Evolutionary conservation across 2,329 filamentous ascomycete species (phyloP).

Genomic region (Arachnomyces sp.): DNA sequence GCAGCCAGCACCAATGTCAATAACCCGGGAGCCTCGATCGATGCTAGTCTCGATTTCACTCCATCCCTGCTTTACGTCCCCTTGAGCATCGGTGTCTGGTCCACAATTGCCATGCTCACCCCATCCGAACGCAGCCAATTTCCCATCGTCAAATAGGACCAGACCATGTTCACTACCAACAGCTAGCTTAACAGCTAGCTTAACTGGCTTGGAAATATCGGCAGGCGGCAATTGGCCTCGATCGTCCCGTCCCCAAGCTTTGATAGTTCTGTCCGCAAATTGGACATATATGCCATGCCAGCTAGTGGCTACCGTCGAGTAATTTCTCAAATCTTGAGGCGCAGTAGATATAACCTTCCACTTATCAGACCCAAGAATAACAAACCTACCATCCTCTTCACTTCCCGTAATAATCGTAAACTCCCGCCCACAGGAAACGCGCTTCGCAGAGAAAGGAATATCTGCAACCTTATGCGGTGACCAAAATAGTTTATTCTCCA

Average conservation of each 20-base stretch:
- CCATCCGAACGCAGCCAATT: conserved; percentile 87
- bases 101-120: conserved; percentile 97
- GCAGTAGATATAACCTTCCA: conserved; percentile 56
- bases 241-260: conserved; percentile 77
- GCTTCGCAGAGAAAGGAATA: conserved; percentile 53
- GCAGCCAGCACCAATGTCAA: conserved; percentile 71
- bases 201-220: conserved; percentile 50
- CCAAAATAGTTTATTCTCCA: conserved; percentile 43
- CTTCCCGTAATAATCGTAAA: conserved; percentile 66
- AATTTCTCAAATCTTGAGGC: conserved; percentile 48
- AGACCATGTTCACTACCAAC: conserved; percentile 88
- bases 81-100: conserved; percentile 50
- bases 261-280: conserved; percentile 50
- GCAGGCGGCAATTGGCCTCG: conserved; percentile 70
- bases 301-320: conserved; percentile 65
- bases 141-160: conserved; percentile 56
- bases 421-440: conserved; percentile 73
- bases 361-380: conserved; percentile 68
- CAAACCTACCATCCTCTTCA: conserved; percentile 50
- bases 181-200: conserved; percentile 52
- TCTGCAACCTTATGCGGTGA: conserved; percentile 56
- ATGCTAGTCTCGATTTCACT: conserved; percentile 58
- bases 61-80: conserved; percentile 62
- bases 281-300: conserved; percentile 79
- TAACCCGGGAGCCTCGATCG: conserved; percentile 48